These are phyloP conservation scores for Astrothelium macrocarpum DNA, from an alignment of 495 filamentous ascomycete species.

Conservation along the genomic window DNA sequence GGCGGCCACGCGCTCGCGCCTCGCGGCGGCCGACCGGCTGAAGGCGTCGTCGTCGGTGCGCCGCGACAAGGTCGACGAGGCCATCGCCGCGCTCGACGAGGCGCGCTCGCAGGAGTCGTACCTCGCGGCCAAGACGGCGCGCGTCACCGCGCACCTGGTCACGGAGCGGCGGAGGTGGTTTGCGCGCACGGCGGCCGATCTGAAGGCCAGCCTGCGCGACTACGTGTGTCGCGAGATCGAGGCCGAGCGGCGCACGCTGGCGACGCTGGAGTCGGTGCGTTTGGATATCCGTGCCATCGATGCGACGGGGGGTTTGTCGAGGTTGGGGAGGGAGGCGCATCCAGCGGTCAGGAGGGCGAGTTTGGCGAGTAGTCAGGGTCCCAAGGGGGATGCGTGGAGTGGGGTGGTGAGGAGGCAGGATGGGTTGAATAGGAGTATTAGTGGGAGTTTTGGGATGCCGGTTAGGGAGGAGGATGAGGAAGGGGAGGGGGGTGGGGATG, in stretches of 20 bases:
- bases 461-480: slow-evolving; percentile 34
- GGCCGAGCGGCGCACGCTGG: slow-evolving; percentile 82
- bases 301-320: slow-evolving; percentile 73
- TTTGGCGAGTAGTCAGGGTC: slow-evolving; percentile 77
- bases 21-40: slow-evolving; percentile 76
- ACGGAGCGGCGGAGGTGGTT: slow-evolving; percentile 89
- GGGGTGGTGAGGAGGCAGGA: slow-evolving; percentile 78
- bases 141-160: slow-evolving; percentile 81
- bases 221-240: slow-evolving; percentile 94
- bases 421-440: slow-evolving; percentile 64
- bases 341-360: slow-evolving; percentile 65
- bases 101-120: slow-evolving; percentile 68
- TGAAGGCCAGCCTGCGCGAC: slow-evolving; percentile 73
- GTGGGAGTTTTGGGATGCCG: slow-evolving; percentile 50
- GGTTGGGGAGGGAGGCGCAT: slow-evolving; percentile 80
- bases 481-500: slow-evolving; percentile 34
- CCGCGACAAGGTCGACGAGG: slow-evolving; percentile 92
- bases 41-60: slow-evolving; percentile 74
- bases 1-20: slow-evolving; percentile 64
- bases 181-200: slow-evolving; percentile 69
- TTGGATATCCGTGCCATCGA: slow-evolving; percentile 93
- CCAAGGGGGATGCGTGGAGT: slow-evolving; percentile 94
- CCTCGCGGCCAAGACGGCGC: slow-evolving; percentile 69
- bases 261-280: slow-evolving; percentile 81
- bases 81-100: slow-evolving; percentile 78